Percentiles rank a stretch among this genome's conserved stretches.
Conservation (phyloP, 2,329 filamentous ascomycete genomes). For the Aspergillus sp. region DNA sequence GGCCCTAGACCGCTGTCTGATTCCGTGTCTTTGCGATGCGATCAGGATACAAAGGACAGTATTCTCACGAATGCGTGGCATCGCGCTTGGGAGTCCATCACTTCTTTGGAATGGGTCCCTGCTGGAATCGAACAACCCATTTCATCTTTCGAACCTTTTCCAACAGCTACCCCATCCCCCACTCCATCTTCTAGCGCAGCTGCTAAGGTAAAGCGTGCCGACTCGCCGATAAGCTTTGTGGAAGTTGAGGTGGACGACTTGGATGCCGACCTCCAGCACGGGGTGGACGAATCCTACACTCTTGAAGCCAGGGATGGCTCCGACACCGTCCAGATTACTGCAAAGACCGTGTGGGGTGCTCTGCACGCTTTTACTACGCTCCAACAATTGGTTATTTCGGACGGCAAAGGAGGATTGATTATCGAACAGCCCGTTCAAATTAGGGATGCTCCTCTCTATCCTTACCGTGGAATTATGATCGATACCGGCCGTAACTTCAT, state of each 20-base stretch:
- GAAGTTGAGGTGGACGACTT: slow-evolving; percentile 48
- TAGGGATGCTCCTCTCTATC: slow-evolving; percentile 52
- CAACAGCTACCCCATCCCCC: slow-evolving; percentile 34
- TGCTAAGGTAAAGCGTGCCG: slow-evolving; percentile 31
- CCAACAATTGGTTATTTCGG: slow-evolving; percentile 55
- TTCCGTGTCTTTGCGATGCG: slow-evolving; percentile 40
- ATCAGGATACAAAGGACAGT: slow-evolving; percentile 26
- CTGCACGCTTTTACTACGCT: slow-evolving; percentile 59
- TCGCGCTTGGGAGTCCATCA: slow-evolving; percentile 51
- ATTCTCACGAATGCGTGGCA: slow-evolving; percentile 51
- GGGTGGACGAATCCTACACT: slow-evolving; percentile 59
- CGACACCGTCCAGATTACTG: slow-evolving; percentile 45
- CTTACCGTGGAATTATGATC: slow-evolving; percentile 57
- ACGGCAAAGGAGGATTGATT: slow-evolving; percentile 46
- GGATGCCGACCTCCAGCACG: slow-evolving; percentile 53
- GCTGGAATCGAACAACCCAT: slow-evolving; percentile 54
- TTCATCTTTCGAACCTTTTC: slow-evolving; percentile 52
- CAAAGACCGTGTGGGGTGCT: slow-evolving; percentile 55
- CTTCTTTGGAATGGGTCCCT: slow-evolving; percentile 54
- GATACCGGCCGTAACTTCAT: slow-evolving; percentile 58
- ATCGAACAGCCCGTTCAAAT: slow-evolving; percentile 56
- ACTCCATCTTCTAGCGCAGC: slow-evolving; percentile 11
- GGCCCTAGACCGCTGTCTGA: slow-evolving; percentile 48
- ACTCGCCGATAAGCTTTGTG: slow-evolving; percentile 41
- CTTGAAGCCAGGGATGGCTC: slow-evolving; percentile 45